Conservation (phyloP, 2,329 filamentous ascomycete species). For the Talaromyces marneffei region DNA sequence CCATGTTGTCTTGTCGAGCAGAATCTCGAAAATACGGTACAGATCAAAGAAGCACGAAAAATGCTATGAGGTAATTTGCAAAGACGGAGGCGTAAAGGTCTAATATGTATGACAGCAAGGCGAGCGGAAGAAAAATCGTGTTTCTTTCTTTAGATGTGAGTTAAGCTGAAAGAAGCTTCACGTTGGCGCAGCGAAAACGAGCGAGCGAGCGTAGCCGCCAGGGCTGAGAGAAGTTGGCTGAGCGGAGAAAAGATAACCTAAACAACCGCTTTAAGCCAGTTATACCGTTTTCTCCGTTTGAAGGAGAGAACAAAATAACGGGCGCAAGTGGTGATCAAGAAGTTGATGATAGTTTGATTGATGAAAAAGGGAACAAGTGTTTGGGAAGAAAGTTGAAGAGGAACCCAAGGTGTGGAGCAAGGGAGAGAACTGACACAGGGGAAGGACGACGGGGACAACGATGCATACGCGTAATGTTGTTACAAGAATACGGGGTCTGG, state of each 20-base stretch:
- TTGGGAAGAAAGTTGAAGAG: not conserved
- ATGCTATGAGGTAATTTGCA: not conserved
- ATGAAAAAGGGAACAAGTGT: not conserved
- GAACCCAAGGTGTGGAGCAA: slow-evolving; percentile 3
- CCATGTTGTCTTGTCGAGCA: slow-evolving; percentile 9
- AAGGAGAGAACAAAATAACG: slow-evolving; percentile 5
- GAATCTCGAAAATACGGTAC: not conserved
- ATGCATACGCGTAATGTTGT: slow-evolving; percentile 2
- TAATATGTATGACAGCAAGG: not conserved
- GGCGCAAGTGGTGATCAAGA: not conserved
- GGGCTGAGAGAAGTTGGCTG: slow-evolving; percentile 5
- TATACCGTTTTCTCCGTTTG: not conserved
- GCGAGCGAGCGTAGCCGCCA: slow-evolving; percentile 12
- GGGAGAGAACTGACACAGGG: slow-evolving; percentile 9
- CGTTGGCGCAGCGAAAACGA: slow-evolving; percentile 7
- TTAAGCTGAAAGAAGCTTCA: slow-evolving; percentile 8
- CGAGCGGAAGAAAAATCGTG: not conserved
- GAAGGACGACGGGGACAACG: slow-evolving; percentile 3
- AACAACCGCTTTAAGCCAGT: slow-evolving; percentile 4
- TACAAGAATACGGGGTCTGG: not conserved
- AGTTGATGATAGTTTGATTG: slow-evolving; percentile 3
- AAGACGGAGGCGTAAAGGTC: not conserved
- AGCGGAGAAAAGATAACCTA: not conserved
- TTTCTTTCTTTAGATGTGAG: slow-evolving; percentile 11
- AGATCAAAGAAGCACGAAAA: not conserved